These are phyloP conservation scores for Debaryomyces sp. DNA, from an alignment of 1,139 yeast genomes.

Conservation along the genomic window DNA sequence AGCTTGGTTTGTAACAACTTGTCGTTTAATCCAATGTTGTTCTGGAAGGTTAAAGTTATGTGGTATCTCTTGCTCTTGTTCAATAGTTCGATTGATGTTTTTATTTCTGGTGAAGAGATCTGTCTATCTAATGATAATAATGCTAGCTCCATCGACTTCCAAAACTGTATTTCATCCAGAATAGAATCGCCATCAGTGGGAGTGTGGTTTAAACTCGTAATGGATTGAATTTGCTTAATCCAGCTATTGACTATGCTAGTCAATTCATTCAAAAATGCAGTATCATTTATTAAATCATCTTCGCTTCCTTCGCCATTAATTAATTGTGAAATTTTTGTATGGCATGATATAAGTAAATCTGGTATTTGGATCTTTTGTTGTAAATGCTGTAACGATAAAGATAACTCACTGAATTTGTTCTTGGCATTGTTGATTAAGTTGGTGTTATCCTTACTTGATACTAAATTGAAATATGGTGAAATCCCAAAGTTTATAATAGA, in stretches of 20 bases:
- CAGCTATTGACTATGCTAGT: conserved; percentile 72
- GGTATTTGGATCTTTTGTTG: conserved; percentile 74
- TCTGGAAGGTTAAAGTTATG: conserved; percentile 69
- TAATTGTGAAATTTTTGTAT: conserved; percentile 49
- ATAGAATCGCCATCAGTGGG: conserved; percentile 61
- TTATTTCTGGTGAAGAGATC: conserved; percentile 55
- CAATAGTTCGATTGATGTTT: conserved; percentile 62
- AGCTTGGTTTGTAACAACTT: conserved; percentile 54
- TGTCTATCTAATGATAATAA: conserved; percentile 61
- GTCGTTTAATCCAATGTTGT: conserved; percentile 71
- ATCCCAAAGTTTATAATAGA: conserved; percentile 54
- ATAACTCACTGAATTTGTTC: conserved; percentile 70
- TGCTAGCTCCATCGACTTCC: conserved; percentile 75
- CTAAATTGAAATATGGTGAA: conserved; percentile 41
- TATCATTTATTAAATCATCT: conserved; percentile 21
- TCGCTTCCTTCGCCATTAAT: conserved; percentile 24
- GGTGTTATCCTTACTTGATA: conserved; percentile 19
- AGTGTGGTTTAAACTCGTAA: conserved; percentile 55
- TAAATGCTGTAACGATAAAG: conserved; percentile 66
- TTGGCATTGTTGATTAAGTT: conserved; percentile 47
- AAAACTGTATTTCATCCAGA: conserved; percentile 73
- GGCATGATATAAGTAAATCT: conserved; percentile 54
- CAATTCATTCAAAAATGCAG: conserved; percentile 58
- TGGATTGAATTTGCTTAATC: conserved; percentile 64
- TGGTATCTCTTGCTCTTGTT: conserved; percentile 78